Conservation (phyloP, 352 stramenopile genomes). For the Aphanomyces euteiches region DNA sequence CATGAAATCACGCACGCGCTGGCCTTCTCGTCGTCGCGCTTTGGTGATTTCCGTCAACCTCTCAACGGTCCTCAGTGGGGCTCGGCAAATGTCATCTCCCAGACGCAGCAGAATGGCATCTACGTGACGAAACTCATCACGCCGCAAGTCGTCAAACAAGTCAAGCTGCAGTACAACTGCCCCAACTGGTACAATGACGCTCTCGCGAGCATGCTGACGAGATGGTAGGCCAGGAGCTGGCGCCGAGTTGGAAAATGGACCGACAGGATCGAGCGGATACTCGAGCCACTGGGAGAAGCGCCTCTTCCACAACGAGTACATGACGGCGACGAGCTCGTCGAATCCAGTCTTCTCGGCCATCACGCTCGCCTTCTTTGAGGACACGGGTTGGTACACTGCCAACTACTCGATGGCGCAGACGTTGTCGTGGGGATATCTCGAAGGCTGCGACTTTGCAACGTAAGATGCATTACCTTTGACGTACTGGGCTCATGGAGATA, state of each 20-base stretch:
- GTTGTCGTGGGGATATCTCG: conserved; percentile 65
- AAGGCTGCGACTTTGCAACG: conserved; percentile 64
- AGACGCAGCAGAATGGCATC: conserved; percentile 44
- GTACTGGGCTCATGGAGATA: neutral
- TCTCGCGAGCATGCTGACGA: no score
- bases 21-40: conserved; percentile 64
- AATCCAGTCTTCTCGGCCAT: conserved; percentile 70
- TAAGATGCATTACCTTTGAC: conserved; percentile 1
- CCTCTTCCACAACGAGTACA: conserved; percentile 78
- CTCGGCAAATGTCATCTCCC: conserved; percentile 61
- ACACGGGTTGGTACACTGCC: conserved; percentile 79
- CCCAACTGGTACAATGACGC: conserved; percentile 42
- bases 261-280: conserved; percentile 52
- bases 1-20: conserved; percentile 83
- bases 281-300: conserved; percentile 84
- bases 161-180: conserved; percentile 76
- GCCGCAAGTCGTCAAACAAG: conserved; percentile 55
- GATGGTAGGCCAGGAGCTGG: conserved; percentile 28
- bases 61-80: conserved; percentile 55
- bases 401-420: conserved; percentile 55
- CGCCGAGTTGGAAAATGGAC: conserved; percentile 72
- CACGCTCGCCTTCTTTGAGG: conserved; percentile 72
- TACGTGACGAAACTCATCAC: conserved; percentile 72
- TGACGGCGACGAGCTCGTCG: conserved; percentile 72
- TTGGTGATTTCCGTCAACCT: conserved; percentile 58